Base-by-base conservation (phyloP, 1,284 basidiomycete genomes). In the Flammula alnicola region DNA sequence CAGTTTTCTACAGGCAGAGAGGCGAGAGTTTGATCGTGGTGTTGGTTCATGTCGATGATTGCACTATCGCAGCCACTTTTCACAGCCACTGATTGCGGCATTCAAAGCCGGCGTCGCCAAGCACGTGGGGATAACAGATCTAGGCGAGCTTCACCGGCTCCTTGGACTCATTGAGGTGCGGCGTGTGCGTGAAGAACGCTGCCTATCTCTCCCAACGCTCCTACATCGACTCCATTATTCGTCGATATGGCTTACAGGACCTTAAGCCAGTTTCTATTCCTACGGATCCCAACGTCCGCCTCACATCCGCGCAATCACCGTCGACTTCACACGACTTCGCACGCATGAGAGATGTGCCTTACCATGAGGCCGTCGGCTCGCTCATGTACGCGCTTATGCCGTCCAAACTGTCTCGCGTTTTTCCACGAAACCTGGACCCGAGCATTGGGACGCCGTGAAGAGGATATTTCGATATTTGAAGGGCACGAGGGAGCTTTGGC, bases 161-260 rank as follows among this genome's bases (percentile, higher is more conserved):
- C 56, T 69, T 2, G 61, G 66, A n/a, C n/a, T n/a, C 12, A 64
- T 68, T 14, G 53, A 68, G 37, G 44, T 70, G 23, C 44, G 47
- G 9, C 51, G 59, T 3, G 47, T 53, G 19, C 48, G 49, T 1
- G 55, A 52, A 17, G 12, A 33, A 3, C 51, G 52, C 30, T 57
- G 48, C 10, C 50, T 41, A 41, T 12, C 56, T 71, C 5, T 66
- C 61, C 6, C 69, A 64, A 45, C 54, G 47, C 11, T 52, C 47
- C 6, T 61, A 61, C 49, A 58, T 61, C 22, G 52, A 57, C 11
- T 55, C 57, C 2, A 62, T 70, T 20, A 22, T 70, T 10, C 29
- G 37, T 0, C 49, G 54, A 7, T 68, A 58, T 52, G 55, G 62
- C 14, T 41, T 70, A 4, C 41, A 55, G 1, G 60, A 67, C 12